Evolutionary conservation across 306 rosid species (phyloP), one percentile per base, ranked within the genome.

Genomic region (Calophaca sinica): DNA sequence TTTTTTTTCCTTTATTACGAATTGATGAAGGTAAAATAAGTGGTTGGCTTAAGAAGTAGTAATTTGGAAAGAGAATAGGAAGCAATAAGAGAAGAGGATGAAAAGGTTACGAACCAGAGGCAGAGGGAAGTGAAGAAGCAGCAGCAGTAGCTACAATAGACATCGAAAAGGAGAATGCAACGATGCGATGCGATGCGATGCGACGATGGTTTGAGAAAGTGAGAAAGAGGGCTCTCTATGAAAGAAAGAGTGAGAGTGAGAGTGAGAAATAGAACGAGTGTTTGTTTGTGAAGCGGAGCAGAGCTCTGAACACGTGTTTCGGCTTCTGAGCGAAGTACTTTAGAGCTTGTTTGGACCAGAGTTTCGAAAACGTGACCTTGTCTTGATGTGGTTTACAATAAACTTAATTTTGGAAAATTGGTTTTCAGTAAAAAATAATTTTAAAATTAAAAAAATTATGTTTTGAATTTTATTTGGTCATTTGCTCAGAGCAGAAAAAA

Each of bases 61-160:
- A 20, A 20, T 20, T 35, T 35, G 38, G 38, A 35, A 14, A 14
- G 35, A 63, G 41, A 59, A 32, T 5, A 6, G 8, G 49, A 38
- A 15, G 6, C 11, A 15, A 39, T 20, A 63, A 38, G 42, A 3
- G 42, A 42, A 5, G 3, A n/a, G 36, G 4, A 33, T 20, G 20
- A n/a, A 12, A 7, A 4, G 10, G 9, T 50, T 13, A 33, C 73
- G 5, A 9, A 69, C 74, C 62, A 33, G 74, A n/a, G 45, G 45
- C 33, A 26, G 31, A 64, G 4, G 51, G 32, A 68, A 68, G 61
- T 5, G 69, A 63, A 41, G 49, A 62, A 36, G 68, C 31, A 2
- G 41, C 26, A 39, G 63, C 64, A 32, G 64, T 1, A 58, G 64
- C 41, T 5, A 32, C 31, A 31, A 58, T 9, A 31, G 64, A 12